Conservation (phyloP, 768 basidiomycete species). For the Rubroboletus pulcherrimus region DNA sequence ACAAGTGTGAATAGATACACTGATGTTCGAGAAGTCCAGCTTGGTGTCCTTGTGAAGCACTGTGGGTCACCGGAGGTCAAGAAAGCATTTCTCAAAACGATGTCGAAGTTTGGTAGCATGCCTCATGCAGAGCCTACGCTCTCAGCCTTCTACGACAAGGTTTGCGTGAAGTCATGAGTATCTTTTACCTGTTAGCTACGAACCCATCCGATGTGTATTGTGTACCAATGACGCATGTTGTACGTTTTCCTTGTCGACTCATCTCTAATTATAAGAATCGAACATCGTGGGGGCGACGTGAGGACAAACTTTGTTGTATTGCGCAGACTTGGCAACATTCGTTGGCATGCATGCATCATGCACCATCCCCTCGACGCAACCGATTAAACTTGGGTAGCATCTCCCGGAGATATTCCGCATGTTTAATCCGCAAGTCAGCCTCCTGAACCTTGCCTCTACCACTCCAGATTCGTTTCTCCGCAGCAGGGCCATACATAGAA, state of each 20-base stretch:
- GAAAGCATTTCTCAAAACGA: slow-evolving; percentile 6
- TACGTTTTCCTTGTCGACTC: neutral
- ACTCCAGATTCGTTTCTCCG: slow-evolving; percentile 78
- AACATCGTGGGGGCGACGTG: neutral
- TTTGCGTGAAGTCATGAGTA: neutral
- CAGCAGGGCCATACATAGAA: slow-evolving; percentile 73
- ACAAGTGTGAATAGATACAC: slow-evolving; percentile 12
- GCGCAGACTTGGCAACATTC: neutral
- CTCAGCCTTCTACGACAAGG: slow-evolving; percentile 15
- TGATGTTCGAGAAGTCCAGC: slow-evolving; percentile 15
- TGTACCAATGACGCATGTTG: neutral
- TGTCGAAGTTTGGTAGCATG: neutral
- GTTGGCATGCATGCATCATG: slow-evolving; percentile 22
- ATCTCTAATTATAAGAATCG: neutral
- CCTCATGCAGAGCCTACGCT: slow-evolving; percentile 11
- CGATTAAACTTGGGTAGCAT: slow-evolving; percentile 90
- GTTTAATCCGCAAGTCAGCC: slow-evolving; percentile 77
- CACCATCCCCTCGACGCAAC: slow-evolving; percentile 56
- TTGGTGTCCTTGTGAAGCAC: slow-evolving; percentile 11
- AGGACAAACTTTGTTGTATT: neutral
- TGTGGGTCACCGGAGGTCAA: slow-evolving; percentile 12
- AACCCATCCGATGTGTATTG: neutral
- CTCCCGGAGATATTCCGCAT: slow-evolving; percentile 87
- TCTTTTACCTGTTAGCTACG: neutral
- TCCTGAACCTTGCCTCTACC: slow-evolving; percentile 83